A percentile compares a stretch with the other conserved stretches of the same genome.
Conservation (phyloP, 75 land plant genomes). For the Isoetes taiwanensis region DNA sequence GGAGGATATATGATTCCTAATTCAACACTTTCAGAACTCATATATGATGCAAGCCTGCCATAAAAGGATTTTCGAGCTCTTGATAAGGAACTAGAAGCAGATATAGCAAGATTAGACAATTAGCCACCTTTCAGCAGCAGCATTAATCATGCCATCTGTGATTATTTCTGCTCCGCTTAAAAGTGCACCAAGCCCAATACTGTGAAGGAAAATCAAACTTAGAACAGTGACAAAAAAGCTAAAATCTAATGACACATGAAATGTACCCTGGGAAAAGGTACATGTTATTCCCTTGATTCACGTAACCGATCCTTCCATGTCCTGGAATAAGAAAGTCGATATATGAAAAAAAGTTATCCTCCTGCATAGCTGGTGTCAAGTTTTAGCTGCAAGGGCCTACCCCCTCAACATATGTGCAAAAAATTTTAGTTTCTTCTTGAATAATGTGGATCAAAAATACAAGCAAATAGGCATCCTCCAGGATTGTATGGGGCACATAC, state of each 20-base stretch:
- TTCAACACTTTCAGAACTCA: conserved; percentile 69
- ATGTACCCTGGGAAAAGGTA: conserved; percentile 94
- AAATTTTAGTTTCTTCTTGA: background rate
- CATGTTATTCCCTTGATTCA: conserved; percentile 99
- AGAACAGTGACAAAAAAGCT: background rate
- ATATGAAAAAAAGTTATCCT: background rate
- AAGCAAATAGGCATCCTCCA: background rate
- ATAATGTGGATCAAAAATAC: background rate
- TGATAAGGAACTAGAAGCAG: background rate
- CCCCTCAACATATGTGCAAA: background rate
- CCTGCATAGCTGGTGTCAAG: background rate
- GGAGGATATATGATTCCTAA: conserved; percentile 75
- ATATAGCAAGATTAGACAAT: background rate
- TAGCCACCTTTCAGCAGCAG: conserved; percentile 84
- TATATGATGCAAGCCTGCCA: conserved; percentile 72
- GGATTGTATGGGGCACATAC: too few species aligned
- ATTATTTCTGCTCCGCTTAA: conserved; percentile 66
- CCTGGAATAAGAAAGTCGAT: conserved; percentile 31
- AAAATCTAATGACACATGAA: background rate
- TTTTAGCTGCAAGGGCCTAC: background rate
- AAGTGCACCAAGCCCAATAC: conserved; percentile 94
- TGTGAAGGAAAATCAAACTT: conserved; percentile 19
- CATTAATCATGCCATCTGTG: conserved; percentile 95
- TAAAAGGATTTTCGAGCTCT: background rate
- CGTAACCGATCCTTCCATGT: conserved; percentile 75